Percentiles rank a stretch among this genome's conserved stretches.
Conservation (phyloP, 768 basidiomycete species). For the Xanthoconium stramineum region DNA sequence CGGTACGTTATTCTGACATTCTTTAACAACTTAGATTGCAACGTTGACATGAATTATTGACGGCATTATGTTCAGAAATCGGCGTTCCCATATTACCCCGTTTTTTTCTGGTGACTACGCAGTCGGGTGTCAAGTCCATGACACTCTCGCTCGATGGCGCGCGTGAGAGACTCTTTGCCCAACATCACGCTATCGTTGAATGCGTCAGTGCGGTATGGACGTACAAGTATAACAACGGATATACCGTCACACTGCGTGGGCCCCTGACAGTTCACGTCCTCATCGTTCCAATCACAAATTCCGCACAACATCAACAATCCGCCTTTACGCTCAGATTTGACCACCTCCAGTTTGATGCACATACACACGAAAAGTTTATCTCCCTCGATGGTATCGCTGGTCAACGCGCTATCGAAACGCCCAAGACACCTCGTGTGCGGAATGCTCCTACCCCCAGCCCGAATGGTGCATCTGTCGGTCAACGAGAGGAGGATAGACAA, state of each 20-base stretch:
- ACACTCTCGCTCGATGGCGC: constrained; percentile 74
- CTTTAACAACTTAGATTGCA: constrained; percentile 2
- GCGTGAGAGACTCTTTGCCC: constrained; percentile 59
- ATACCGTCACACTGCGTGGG: constrained; percentile 72
- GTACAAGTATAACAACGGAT: constrained; percentile 76
- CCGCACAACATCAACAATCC: constrained; percentile 20
- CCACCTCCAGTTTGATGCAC: constrained; percentile 70
- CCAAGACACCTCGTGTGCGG: constrained; percentile 35
- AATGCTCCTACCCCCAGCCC: constrained; percentile 35
- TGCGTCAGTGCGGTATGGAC: constrained; percentile 78
- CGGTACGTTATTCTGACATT: constrained; percentile 45
- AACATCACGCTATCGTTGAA: constrained; percentile 53
- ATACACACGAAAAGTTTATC: constrained; percentile 70
- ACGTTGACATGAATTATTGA: constrained; percentile 9
- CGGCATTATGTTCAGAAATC: constrained; percentile 52
- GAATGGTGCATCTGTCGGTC: constrained; percentile 24
- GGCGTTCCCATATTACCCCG: constrained; percentile 75
- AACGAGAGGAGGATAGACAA: constrained; percentile 51
- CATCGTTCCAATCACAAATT: constrained; percentile 27
- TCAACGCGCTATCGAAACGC: constrained; percentile 41
- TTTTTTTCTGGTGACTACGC: constrained; percentile 81
- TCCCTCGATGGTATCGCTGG: constrained; percentile 61
- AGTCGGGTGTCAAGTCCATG: constrained; percentile 85
- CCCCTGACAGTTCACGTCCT: constrained; percentile 66
- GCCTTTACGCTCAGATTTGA: constrained; percentile 58